phyloP scores from a whole-genome alignment of 345 rosid genomes.

The Erucastrum elatum region DNA sequence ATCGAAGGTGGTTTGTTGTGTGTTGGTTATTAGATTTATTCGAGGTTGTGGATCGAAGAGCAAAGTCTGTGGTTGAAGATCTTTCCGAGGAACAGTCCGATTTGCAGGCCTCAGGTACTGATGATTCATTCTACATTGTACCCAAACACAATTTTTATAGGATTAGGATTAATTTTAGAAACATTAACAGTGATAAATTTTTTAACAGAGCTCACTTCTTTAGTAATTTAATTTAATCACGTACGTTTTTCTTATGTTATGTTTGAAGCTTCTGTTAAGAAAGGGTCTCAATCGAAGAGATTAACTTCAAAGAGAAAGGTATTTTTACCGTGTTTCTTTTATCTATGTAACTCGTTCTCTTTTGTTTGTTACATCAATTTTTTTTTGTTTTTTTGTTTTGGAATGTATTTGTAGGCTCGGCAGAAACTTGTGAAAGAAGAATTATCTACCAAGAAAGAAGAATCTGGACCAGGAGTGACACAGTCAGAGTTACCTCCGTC shows the following conservation, averaged over 20 bases:
- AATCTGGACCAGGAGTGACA: slow-evolving; percentile 36
- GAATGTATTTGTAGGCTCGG: slow-evolving; percentile 49
- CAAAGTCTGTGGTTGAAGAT: slow-evolving; percentile 90
- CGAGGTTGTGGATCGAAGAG: slow-evolving; percentile 95
- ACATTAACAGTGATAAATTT: background rate
- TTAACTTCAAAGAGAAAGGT: slow-evolving; percentile 67
- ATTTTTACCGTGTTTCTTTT: slow-evolving; percentile 21
- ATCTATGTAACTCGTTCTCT: background rate
- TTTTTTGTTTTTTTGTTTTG: background rate
- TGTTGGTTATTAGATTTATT: slow-evolving; percentile 63
- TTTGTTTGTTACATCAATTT: background rate
- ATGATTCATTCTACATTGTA: background rate
- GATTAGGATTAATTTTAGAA: background rate
- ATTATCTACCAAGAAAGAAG: slow-evolving; percentile 41
- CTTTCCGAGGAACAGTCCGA: slow-evolving; percentile 75
- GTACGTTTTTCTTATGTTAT: slow-evolving; percentile 9
- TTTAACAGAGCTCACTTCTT: background rate
- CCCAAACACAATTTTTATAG: background rate
- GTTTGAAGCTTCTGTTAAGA: slow-evolving; percentile 60
- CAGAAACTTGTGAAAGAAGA: slow-evolving; percentile 46
- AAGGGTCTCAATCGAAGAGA: slow-evolving; percentile 72
- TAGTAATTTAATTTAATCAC: background rate
- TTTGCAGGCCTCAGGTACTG: slow-evolving; percentile 60
- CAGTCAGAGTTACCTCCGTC: slow-evolving; percentile 36
- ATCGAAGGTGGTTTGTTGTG: background rate